phyloP scores from a whole-genome alignment of 164 flowering plant species.

The Aristolochia californica region DNA sequence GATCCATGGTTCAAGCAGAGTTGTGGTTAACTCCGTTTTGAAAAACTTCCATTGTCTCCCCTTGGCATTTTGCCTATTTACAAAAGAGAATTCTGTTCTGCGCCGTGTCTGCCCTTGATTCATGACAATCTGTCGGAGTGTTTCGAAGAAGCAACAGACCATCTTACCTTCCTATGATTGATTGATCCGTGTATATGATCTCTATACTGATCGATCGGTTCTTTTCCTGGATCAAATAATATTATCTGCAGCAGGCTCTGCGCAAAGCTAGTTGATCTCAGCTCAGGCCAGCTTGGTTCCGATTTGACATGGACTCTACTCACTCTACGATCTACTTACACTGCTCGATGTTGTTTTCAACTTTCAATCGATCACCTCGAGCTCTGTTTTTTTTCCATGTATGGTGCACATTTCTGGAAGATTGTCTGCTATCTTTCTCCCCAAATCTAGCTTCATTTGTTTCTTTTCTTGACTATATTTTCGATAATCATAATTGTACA shows the following conservation, averaged over 20 bases:
- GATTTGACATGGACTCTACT: too few relatives aligned
- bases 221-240: background rate
- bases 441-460: background rate
- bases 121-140: slow-evolving; percentile 11
- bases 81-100: background rate
- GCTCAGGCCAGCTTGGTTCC: too few relatives aligned
- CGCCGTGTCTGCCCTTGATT: slow-evolving; percentile 13
- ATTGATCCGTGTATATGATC: background rate
- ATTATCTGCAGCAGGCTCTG: background rate
- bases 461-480: background rate
- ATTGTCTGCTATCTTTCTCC: background rate
- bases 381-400: background rate
- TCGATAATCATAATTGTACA: background rate
- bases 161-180: slow-evolving; percentile 3
- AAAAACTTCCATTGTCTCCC: background rate
- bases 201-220: background rate
- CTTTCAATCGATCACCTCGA: background rate
- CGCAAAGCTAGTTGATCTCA: background rate
- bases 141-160: background rate
- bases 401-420: background rate
- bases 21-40: slow-evolving; percentile 2
- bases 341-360: too few relatives aligned
- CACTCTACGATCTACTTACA: too few relatives aligned
- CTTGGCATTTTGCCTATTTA: background rate
- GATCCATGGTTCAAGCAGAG: slow-evolving; percentile 6